Conservation (phyloP, 2,329 filamentous ascomycete genomes). For the Aspergillus udagawae region DNA sequence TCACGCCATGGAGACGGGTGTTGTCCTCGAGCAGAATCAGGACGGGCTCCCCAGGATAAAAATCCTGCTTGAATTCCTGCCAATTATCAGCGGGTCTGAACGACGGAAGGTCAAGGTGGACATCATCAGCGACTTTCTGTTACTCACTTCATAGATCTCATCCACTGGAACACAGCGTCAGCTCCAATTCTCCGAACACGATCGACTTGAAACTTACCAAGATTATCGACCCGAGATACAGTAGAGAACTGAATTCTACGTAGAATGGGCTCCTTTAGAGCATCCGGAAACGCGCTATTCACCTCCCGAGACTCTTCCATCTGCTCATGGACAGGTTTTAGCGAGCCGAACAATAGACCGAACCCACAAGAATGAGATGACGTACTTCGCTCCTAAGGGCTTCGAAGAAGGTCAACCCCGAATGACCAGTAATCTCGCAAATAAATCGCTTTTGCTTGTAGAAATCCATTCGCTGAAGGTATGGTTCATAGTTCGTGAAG, state of each 20-base stretch:
- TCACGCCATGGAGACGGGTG: conserved; percentile 67
- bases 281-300: conserved; percentile 85
- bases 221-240: conserved; percentile 80
- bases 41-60: conserved; percentile 83
- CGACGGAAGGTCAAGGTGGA: conserved; percentile 7
- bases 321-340: conserved; percentile 39
- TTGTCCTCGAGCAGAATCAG: conserved; percentile 66
- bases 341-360: background rate
- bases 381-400: conserved; percentile 86
- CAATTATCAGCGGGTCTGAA: conserved; percentile 4
- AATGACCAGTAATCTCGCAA: conserved; percentile 93
- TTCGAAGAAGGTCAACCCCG: conserved; percentile 85
- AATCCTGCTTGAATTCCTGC: conserved; percentile 76
- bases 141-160: conserved; percentile 46
- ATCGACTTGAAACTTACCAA: conserved; percentile 48
- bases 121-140: background rate
- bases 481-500: conserved; percentile 84
- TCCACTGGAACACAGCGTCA: conserved; percentile 37
- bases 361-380: conserved; percentile 14
- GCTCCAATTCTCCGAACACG: conserved; percentile 16
- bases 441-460: conserved; percentile 93
- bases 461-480: conserved; percentile 82
- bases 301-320: conserved; percentile 79
- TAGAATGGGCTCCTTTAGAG: conserved; percentile 83
- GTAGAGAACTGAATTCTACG: conserved; percentile 89